Percentiles rank a stretch among this genome's conserved stretches.
phyloP scores from a whole-genome alignment of 2,329 filamentous ascomycete genomes.

The Hypoxylon sp. region DNA sequence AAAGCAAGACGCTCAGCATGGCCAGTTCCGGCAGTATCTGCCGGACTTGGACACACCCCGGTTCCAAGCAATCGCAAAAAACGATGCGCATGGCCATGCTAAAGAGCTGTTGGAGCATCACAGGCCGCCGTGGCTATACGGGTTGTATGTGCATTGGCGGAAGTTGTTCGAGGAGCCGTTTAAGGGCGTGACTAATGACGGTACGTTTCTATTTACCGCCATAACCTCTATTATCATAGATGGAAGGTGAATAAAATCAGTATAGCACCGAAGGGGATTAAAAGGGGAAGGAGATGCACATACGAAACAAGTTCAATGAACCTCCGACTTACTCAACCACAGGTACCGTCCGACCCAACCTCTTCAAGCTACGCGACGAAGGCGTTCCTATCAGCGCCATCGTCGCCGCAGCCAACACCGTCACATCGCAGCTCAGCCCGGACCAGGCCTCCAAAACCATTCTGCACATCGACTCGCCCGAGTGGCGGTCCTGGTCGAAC shows the following conservation, averaged over 20 bases:
- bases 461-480: conserved; percentile 77
- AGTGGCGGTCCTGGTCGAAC: conserved; percentile 81
- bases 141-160: conserved; percentile 71
- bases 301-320: not conserved
- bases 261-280: not conserved
- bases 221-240: conserved; percentile 1
- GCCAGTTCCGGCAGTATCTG: conserved; percentile 70
- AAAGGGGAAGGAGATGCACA: not conserved
- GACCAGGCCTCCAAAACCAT: conserved; percentile 64
- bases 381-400: conserved; percentile 72
- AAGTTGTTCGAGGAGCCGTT: conserved; percentile 76
- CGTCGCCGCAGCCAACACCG: conserved; percentile 63
- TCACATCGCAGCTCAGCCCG: conserved; percentile 64
- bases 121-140: conserved; percentile 77
- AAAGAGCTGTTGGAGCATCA: conserved; percentile 71
- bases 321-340: conserved; percentile 5
- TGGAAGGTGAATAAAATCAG: not conserved
- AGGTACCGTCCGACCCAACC: conserved; percentile 66
- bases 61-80: conserved; percentile 74
- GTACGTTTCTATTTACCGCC: conserved; percentile 56
- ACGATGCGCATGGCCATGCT: conserved; percentile 75
- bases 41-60: conserved; percentile 73
- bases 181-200: conserved; percentile 78
- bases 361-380: conserved; percentile 76
- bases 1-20: conserved; percentile 37